phyloP scores from a whole-genome alignment of 371 early-diverging fungal species.

The Globomyces sp. region DNA sequence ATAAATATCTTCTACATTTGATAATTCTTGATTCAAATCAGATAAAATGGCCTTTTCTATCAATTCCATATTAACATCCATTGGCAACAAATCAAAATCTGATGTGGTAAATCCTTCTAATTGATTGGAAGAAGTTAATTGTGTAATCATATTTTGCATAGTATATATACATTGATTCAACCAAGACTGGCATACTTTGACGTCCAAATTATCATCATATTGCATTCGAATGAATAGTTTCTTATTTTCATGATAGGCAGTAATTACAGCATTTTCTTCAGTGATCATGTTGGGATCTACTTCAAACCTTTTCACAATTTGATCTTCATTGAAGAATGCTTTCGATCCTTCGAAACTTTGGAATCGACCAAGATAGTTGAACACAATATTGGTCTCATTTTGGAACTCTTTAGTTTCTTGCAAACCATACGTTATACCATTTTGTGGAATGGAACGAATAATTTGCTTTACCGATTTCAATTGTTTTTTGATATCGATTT shows the following conservation, averaged over 20 bases:
- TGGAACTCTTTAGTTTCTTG: background rate
- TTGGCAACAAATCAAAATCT: no score
- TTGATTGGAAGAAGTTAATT: no score
- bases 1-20: constrained; percentile 25
- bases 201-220: no score
- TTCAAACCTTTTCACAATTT: background rate
- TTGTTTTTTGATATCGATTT: constrained; percentile 5
- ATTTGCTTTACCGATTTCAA: constrained; percentile 18
- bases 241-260: no score
- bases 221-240: no score
- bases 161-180: no score
- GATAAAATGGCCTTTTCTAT: no score
- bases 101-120: no score
- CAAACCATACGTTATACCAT: constrained; percentile 23
- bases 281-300: background rate
- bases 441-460: constrained; percentile 18
- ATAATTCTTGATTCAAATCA: no score
- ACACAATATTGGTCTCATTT: constrained; percentile 13
- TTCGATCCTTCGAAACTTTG: constrained; percentile 17
- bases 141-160: no score
- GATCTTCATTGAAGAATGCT: background rate
- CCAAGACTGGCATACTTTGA: background rate
- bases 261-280: no score
- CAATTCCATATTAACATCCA: no score
- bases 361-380: constrained; percentile 29